Conservation (phyloP, 2,329 filamentous ascomycete species). For the Sporothrix schenckii region DNA sequence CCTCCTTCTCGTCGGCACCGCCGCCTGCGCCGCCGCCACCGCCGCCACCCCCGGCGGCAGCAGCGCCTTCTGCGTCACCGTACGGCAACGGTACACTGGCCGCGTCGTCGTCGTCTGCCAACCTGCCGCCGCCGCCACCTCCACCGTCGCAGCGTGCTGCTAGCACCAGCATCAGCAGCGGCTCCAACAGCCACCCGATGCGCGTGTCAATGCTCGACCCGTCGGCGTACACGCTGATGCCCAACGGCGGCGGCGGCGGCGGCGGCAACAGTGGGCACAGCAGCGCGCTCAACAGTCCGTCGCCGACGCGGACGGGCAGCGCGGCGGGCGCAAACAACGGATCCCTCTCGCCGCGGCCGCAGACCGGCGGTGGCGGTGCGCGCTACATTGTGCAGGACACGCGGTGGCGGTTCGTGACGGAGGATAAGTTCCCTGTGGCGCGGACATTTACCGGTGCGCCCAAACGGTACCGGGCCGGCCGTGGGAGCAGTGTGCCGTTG, state of each 20-base stretch:
- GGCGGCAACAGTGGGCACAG: constrained; percentile 5
- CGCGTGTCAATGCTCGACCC: constrained; percentile 70
- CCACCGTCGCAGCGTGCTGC: constrained; percentile 39
- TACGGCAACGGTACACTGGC: constrained; percentile 10
- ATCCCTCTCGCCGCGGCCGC: constrained; percentile 37
- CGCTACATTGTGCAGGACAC: constrained; percentile 70
- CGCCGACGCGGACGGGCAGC: constrained; percentile 47
- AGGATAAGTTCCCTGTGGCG: constrained; percentile 80
- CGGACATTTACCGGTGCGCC: constrained; percentile 74
- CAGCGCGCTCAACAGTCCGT: constrained; percentile 49
- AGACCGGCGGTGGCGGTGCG: constrained; percentile 37
- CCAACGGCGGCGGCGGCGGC: constrained; percentile 56
- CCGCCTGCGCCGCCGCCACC: constrained; percentile 42
- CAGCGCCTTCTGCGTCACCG: constrained; percentile 46
- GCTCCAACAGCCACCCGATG: constrained; percentile 48
- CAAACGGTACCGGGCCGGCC: constrained; percentile 83
- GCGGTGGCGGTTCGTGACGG: constrained; percentile 85
- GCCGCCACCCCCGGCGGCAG: constrained; percentile 41
- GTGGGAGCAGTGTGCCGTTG: constrained; percentile 90
- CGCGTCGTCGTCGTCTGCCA: constrained; percentile 40
- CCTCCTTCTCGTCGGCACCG: constrained; percentile 27
- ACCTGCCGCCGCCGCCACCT: constrained; percentile 45
- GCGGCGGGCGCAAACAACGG: constrained; percentile 37
- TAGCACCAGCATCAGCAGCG: constrained; percentile 42
- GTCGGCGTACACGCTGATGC: constrained; percentile 71